Evolutionary conservation across 768 basidiomycete species (phyloP), one percentile per base, ranked within the genome.

Genomic region (Kwoniella mangroviensis): DNA sequence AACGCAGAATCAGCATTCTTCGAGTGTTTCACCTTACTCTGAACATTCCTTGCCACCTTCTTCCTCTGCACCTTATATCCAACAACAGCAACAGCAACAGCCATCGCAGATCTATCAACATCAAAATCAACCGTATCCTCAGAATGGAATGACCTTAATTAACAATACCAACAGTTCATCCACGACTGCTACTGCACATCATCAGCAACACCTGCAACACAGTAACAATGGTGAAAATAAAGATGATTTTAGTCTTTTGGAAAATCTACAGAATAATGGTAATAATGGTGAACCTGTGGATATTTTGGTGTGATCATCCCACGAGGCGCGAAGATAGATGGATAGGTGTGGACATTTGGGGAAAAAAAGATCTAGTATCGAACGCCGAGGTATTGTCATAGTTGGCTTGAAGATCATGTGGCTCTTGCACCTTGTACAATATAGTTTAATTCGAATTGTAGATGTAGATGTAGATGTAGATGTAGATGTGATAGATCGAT

Each of bases 1-100:
- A 51, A 7, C 51, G 13, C 45, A 57, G 22, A 13, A 17, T n/a
- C 56, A 62, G 24, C 21, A 34, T 19, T 45, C 53, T 22, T 45
- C 68, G 7, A 63, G 60, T 4, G 62, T 69, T 4, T 69, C 68
- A 42, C 68, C 68, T 22, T 69, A 69, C 41, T 69, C 68, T 10
- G 45, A 59, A 15, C 68, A 69, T 28, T 63, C 68, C n/a, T 24
- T 52, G 12, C 45, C 63, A 26, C 42, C 63, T 34, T 13, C 40
- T 21, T 19, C 22, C 34, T 34, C 34, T 34, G 34, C 34, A 34
- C 34, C 34, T 34, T 15, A 13, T 34, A 26, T 17, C 34, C 7
- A 21, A 60, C 19, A 26, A 22, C 21, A 22, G 12, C 24, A 21
- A 54, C 21, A n/a, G 21, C 24, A 22, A 19, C n/a, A 54, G 22